phyloP scores from a whole-genome alignment of 164 flowering plant genomes.

The Annona cherimola region DNA sequence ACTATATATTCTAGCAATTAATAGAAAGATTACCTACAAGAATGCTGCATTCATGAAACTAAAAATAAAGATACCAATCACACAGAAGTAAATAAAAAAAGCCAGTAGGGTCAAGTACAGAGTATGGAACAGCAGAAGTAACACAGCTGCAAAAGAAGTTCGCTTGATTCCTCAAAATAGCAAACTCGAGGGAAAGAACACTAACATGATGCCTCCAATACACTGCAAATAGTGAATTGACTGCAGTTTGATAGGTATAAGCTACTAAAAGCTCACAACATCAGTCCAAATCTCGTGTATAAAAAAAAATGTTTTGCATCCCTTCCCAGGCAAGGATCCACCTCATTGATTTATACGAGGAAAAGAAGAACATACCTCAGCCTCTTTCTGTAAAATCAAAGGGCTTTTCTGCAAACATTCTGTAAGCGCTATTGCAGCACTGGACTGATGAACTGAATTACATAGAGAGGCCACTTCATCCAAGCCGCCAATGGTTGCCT shows the following conservation, averaged over 20 bases:
- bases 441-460: neutral
- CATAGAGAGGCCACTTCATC: slow-evolving; percentile 1
- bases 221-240: neutral
- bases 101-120: neutral
- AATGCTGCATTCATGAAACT: neutral
- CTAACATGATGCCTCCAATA: neutral
- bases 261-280: too few species aligned
- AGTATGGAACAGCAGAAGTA: neutral
- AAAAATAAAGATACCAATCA: neutral
- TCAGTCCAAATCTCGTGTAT: too few species aligned
- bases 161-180: neutral
- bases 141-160: neutral
- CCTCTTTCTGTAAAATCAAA: neutral
- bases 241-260: neutral
- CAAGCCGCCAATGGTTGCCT: neutral
- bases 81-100: neutral
- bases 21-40: neutral
- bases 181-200: neutral
- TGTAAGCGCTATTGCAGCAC: neutral
- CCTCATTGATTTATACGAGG: neutral
- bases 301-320: neutral
- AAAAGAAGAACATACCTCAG: slow-evolving; percentile 1
- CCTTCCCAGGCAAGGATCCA: neutral
- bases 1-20: neutral
- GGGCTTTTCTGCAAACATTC: neutral